Base-by-base conservation (phyloP, 2,329 filamentous ascomycete genomes). In the Neofusicoccum cordaticola region DNA sequence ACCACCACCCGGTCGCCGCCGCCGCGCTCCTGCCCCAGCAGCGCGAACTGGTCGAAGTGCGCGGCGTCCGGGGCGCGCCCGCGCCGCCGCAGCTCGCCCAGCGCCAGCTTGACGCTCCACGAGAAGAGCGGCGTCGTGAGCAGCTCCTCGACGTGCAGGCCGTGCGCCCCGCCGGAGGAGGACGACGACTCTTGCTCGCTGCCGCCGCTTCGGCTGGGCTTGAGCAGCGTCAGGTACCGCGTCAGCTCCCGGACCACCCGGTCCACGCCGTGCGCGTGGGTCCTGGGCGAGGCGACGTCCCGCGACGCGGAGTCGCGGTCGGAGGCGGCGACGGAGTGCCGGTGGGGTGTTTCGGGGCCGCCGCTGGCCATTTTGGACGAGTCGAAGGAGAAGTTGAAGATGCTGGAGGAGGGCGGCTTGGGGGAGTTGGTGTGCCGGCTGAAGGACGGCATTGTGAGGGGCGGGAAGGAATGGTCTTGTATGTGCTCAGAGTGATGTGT, bases 101-200 rank as follows among this genome's bases (percentile, higher is more conserved):
- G 45, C 2, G 63, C 47, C n/a, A 50, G 53, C 53, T 61, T 65
- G 45, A 52, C 45, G 27, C 45, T 37, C 63, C 63, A 65, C 12
- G 63, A 65, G 45, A 65, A 65, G 9, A 65, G 53, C 19, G 63
- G 63, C 0, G 63, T 50, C 1, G 37, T 61, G 15, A 60, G 52
- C 1, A 60, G 45, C n/a, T 65, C 63, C 12, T 65, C 63, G 45
- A 51, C 47, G 35, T 51, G 58, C 17, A 62, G 22, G 13, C 44
- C 45, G 35, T 31, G 15, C 11, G 22, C 22, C 22, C 22, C n/a
- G 15, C 19, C 4, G n/a, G 31, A 11, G 3, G 22, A 22, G 0
- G 22, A 22, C 2, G 22, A 19, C 2, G 19, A 3, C 22, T 22
- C 22, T 22, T 22, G 22, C 22, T 22, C 22, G 22, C 22, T 22